A percentile compares a stretch with the other conserved stretches of the same genome.
Conservation (phyloP, 2,329 filamentous ascomycete species). For the Leptographium flavum region DNA sequence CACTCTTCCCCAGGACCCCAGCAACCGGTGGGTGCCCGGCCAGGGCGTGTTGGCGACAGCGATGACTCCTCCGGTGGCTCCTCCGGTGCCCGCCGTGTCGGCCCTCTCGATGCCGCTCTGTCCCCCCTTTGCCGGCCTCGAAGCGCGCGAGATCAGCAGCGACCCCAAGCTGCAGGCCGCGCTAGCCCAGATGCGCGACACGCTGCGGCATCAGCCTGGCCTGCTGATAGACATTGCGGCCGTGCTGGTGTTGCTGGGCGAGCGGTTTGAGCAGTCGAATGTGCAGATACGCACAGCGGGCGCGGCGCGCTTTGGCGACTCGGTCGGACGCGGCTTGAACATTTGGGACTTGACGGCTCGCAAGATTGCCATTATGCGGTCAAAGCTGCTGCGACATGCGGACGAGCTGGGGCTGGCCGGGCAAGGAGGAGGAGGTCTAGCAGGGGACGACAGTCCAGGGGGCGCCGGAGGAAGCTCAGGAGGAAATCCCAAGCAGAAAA, state of each 20-base stretch:
- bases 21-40: constrained; percentile 3
- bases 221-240: constrained; percentile 29
- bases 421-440: neutral
- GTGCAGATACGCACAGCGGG: constrained; percentile 19
- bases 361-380: constrained; percentile 30
- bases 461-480: too few relatives aligned
- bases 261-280: constrained; percentile 29
- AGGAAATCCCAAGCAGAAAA: too few relatives aligned
- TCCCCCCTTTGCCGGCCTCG: constrained; percentile 1
- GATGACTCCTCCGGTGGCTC: neutral
- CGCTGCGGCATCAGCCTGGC: constrained; percentile 28
- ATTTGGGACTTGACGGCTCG: constrained; percentile 33
- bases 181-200: constrained; percentile 24
- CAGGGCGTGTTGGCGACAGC: neutral
- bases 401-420: constrained; percentile 1
- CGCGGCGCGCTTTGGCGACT: constrained; percentile 10
- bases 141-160: constrained; percentile 13
- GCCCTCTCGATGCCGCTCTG: neutral
- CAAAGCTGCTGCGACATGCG: constrained; percentile 21
- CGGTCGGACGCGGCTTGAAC: constrained; percentile 23
- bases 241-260: constrained; percentile 26
- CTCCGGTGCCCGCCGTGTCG: neutral
- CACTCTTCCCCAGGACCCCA: neutral
- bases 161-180: constrained; percentile 26
- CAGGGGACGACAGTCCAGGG: neutral